Evolutionary conservation across 2,329 filamentous ascomycete species (phyloP).

Genomic region (Diaporthe citri): DNA sequence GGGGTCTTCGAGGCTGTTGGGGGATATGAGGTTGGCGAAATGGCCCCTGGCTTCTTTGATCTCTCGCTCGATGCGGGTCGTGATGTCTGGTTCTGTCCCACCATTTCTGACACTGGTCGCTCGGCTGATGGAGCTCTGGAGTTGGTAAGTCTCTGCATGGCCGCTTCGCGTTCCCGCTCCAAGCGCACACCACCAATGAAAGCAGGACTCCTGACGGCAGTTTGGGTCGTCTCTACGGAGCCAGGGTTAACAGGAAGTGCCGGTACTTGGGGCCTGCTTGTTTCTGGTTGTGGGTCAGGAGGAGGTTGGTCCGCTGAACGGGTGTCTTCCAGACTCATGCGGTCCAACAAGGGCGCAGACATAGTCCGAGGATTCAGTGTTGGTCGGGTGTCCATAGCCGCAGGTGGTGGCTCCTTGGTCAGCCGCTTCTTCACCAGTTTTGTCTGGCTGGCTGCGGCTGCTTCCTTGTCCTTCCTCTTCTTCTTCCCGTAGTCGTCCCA

Average conservation of each 20-base stretch:
- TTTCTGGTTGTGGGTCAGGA: constrained; percentile 40
- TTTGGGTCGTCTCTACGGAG: constrained; percentile 26
- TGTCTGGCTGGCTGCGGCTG: constrained; percentile 47
- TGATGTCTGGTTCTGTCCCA: constrained; percentile 1
- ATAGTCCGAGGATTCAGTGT: constrained; percentile 32
- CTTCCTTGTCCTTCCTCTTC: constrained; percentile 65
- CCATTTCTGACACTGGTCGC: constrained; percentile 27
- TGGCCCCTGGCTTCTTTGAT: constrained; percentile 34
- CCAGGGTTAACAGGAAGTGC: constrained; percentile 21
- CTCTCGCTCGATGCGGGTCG: constrained; percentile 25
- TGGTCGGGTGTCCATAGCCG: constrained; percentile 42
- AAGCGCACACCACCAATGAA: constrained; percentile 60
- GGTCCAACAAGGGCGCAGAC: constrained; percentile 38
- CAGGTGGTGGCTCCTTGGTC: constrained; percentile 52
- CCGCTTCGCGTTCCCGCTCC: constrained; percentile 55
- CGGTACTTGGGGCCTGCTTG: not conserved
- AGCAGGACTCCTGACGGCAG: constrained; percentile 42
- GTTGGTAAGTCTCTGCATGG: constrained; percentile 40
- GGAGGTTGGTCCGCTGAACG: constrained; percentile 39
- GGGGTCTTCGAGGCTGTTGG: constrained; percentile 39
- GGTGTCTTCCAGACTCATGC: constrained; percentile 19
- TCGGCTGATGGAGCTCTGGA: constrained; percentile 35
- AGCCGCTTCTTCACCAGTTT: constrained; percentile 53
- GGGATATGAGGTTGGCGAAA: constrained; percentile 36
- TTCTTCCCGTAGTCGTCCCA: constrained; percentile 70